Percentiles rank a stretch among this genome's conserved stretches.
Conservation (phyloP, 192 early-diverging fungal genomes). For the Rhizoclosmatium globosum region DNA sequence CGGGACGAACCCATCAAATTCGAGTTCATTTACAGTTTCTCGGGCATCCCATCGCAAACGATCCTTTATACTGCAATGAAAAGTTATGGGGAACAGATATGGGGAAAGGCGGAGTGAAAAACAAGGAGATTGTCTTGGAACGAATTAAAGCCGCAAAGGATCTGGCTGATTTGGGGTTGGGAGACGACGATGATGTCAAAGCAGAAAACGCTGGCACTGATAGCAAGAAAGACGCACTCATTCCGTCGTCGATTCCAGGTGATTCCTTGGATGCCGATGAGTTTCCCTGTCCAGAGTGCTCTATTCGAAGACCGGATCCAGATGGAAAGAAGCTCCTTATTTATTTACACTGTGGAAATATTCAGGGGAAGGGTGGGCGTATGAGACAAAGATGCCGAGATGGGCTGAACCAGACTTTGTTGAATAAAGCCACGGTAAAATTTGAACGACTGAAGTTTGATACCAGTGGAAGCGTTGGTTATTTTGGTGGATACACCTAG, state of each 20-base stretch:
- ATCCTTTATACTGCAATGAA: constrained; percentile 84
- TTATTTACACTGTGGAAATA: constrained; percentile 91
- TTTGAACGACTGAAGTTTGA: too few relatives aligned
- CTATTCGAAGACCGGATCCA: constrained; percentile 68
- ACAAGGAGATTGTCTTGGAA: constrained; percentile 36
- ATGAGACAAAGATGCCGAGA: constrained; percentile 78
- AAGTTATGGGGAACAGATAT: constrained; percentile 74
- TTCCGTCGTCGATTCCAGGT: constrained; percentile 21
- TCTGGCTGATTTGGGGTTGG: neutral
- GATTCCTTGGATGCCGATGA: constrained; percentile 4
- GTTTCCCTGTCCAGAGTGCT: constrained; percentile 70
- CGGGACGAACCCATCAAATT: constrained; percentile 97
- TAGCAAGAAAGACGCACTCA: neutral
- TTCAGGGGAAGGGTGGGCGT: constrained; percentile 74
- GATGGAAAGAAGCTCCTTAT: constrained; percentile 78
- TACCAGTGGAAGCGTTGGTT: too few relatives aligned
- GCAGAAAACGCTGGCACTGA: neutral
- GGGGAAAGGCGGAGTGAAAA: constrained; percentile 45
- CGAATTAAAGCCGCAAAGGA: constrained; percentile 24
- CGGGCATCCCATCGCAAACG: constrained; percentile 93
- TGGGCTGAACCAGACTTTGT: constrained; percentile 76
- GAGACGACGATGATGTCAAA: neutral
- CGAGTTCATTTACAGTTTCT: constrained; percentile 95
- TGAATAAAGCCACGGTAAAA: constrained; percentile 5
- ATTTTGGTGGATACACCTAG: too few relatives aligned